These are phyloP conservation scores for Colletotrichum sansevieriae DNA, from an alignment of 2,329 filamentous ascomycete genomes.

Conservation along the genomic window DNA sequence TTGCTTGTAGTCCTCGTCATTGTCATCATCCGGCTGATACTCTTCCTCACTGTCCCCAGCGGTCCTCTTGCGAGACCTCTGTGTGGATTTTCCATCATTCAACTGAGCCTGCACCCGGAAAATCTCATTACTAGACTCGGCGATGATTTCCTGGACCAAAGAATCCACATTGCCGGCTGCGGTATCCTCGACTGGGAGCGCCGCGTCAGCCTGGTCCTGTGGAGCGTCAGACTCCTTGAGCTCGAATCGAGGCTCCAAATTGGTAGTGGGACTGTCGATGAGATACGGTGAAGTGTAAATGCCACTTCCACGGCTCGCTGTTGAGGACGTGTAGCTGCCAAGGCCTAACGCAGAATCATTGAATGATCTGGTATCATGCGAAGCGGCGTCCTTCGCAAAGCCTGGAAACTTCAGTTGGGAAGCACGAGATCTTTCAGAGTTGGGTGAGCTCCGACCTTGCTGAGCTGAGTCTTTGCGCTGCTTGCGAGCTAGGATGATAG, in stretches of 20 bases:
- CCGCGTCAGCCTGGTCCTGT: too few relatives aligned
- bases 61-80: slow-evolving; percentile 11
- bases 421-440: not conserved
- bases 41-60: slow-evolving; percentile 12
- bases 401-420: not conserved
- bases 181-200: too few relatives aligned
- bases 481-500: too few relatives aligned
- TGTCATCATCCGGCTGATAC: slow-evolving; percentile 15
- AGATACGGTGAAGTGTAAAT: slow-evolving; percentile 1
- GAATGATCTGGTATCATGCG: not conserved
- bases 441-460: too few relatives aligned
- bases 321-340: slow-evolving; percentile 1
- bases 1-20: slow-evolving; percentile 28
- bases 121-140: not conserved
- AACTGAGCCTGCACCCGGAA: not conserved
- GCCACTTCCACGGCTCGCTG: not conserved
- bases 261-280: not conserved
- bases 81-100: not conserved
- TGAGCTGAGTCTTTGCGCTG: too few relatives aligned
- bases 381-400: not conserved
- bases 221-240: not conserved
- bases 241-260: not conserved
- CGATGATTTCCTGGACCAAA: too few relatives aligned
- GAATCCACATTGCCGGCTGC: too few relatives aligned
- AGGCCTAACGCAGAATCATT: not conserved